phyloP scores from a whole-genome alignment of 352 stramenopile species.

The Phytophthora fragariae region DNA sequence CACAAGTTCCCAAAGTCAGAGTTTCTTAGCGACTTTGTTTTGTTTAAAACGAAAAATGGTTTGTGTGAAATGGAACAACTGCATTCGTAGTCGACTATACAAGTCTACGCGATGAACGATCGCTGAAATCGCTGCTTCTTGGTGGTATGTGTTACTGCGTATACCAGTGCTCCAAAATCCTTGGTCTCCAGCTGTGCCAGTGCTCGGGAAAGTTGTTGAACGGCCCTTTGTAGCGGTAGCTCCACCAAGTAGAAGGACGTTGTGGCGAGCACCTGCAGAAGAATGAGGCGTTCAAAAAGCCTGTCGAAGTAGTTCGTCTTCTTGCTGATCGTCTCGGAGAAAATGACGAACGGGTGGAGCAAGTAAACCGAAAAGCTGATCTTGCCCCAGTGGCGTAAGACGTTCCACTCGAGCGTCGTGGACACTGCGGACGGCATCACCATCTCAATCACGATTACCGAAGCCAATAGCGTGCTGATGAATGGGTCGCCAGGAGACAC shows the following conservation, averaged over 20 bases:
- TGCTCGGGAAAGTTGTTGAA: neutral
- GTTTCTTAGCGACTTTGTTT: too few species aligned
- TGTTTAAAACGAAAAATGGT: too few species aligned
- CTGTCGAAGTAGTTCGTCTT: slow-evolving; percentile 33
- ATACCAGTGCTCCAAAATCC: neutral
- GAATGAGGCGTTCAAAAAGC: slow-evolving; percentile 27
- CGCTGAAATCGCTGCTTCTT: neutral
- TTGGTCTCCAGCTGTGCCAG: slow-evolving; percentile 3
- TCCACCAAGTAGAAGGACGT: slow-evolving; percentile 42
- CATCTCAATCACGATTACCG: slow-evolving; percentile 49
- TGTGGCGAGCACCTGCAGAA: slow-evolving; percentile 26
- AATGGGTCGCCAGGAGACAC: slow-evolving; percentile 22
- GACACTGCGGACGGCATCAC: slow-evolving; percentile 37
- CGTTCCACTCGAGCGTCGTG: slow-evolving; percentile 41
- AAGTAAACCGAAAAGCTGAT: slow-evolving; percentile 56
- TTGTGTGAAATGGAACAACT: too few species aligned
- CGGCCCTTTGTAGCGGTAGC: slow-evolving; percentile 31
- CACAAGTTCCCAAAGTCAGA: too few species aligned
- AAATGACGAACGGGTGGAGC: slow-evolving; percentile 44
- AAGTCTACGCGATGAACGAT: neutral
- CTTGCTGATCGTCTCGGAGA: slow-evolving; percentile 2
- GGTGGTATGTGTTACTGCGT: neutral
- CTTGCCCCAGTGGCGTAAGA: slow-evolving; percentile 32
- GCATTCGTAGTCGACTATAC: neutral
- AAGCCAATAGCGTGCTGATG: slow-evolving; percentile 31